A percentile compares a stretch with the other conserved stretches of the same genome.
Conservation (phyloP, 192 early-diverging fungal species). For the Rhizophagus clarus region DNA sequence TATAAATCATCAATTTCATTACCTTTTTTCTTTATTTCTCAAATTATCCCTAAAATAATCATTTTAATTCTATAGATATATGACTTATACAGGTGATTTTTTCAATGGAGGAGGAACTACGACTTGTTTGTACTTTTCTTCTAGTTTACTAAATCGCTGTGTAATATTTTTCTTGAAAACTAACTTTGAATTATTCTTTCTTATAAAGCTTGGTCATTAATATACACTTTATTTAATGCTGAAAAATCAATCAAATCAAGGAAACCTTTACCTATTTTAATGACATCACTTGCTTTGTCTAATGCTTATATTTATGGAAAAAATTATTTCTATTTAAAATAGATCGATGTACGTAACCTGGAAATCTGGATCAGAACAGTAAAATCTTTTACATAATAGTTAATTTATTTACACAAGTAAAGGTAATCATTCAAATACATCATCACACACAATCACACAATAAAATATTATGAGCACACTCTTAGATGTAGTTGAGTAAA, state of each 20-base stretch:
- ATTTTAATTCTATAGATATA: neutral
- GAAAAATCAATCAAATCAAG: constrained; percentile 4
- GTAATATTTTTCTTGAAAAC: neutral
- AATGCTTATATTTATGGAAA: neutral
- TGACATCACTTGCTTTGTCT: neutral
- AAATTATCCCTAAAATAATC: neutral
- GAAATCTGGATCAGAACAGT: too few relatives aligned
- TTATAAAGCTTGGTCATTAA: constrained; percentile 9
- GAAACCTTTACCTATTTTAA: constrained; percentile 7
- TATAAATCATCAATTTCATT: neutral
- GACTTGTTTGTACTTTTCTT: neutral
- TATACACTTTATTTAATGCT: neutral
- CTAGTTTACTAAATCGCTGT: neutral
- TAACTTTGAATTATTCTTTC: neutral
- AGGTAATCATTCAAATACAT: too few relatives aligned
- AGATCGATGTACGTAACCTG: neutral
- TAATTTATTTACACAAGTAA: too few relatives aligned
- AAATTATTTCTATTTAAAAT: constrained; percentile 8
- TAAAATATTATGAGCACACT: too few relatives aligned
- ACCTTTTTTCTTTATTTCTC: neutral
- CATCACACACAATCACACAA: too few relatives aligned
- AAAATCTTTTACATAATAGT: too few relatives aligned
- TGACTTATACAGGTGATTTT: constrained; percentile 1
- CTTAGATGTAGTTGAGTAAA: too few relatives aligned
- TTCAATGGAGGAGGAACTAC: constrained; percentile 4